These are phyloP conservation scores for Rhizophagus prolifer DNA, from an alignment of 192 early-diverging fungal species.

Conservation along the genomic window DNA sequence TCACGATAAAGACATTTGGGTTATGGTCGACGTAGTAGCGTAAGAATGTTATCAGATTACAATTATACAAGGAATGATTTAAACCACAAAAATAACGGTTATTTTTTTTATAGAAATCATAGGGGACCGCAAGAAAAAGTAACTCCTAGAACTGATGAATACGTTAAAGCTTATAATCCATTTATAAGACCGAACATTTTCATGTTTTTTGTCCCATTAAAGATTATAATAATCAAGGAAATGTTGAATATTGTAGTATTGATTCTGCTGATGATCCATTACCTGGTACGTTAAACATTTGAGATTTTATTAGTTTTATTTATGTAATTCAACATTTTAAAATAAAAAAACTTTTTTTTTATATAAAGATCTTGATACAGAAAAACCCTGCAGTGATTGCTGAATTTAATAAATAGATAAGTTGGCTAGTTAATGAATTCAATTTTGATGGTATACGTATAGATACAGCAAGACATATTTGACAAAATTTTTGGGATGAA, in stretches of 20 bases:
- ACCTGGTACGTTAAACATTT: constrained; percentile 31
- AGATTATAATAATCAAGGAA: neutral
- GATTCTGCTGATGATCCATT: constrained; percentile 8
- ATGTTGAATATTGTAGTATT: constrained; percentile 38
- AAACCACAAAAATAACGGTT: too few species aligned
- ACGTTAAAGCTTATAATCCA: constrained; percentile 7
- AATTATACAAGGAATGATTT: too few species aligned
- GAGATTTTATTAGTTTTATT: too few species aligned
- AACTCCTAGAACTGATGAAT: neutral
- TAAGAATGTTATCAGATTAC: neutral
- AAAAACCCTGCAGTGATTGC: constrained; percentile 36
- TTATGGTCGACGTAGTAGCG: constrained; percentile 51
- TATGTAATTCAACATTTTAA: too few species aligned
- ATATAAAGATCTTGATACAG: constrained; percentile 36
- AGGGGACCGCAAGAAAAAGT: constrained; percentile 1
- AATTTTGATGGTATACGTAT: constrained; percentile 47
- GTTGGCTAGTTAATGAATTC: constrained; percentile 31
- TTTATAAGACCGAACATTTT: neutral
- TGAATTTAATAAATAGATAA: constrained; percentile 31
- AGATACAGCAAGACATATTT: constrained; percentile 48
- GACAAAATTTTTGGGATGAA: constrained; percentile 40
- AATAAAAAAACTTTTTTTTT: neutral
- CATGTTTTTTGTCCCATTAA: neutral
- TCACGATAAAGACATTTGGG: constrained; percentile 40
- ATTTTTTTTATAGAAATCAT: neutral